phyloP scores from a whole-genome alignment of 345 rosid genomes.

The Geranium rotundifolium region DNA sequence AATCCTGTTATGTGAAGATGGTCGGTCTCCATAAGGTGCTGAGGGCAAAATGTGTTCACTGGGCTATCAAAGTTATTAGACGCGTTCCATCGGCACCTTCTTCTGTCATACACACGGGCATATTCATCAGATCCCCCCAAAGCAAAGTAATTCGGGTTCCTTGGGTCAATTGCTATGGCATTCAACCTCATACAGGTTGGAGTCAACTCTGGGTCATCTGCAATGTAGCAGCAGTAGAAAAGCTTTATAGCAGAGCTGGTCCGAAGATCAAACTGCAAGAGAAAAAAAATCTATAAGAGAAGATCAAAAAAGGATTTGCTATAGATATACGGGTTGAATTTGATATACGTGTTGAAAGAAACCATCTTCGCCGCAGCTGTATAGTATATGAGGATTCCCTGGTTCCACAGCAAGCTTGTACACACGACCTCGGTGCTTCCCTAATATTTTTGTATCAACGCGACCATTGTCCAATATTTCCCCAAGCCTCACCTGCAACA shows the following conservation, averaged over 20 bases:
- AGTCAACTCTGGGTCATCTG: constrained; percentile 31
- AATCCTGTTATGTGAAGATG: constrained; percentile 42
- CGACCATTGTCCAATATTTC: constrained; percentile 31
- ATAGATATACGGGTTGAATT: no score
- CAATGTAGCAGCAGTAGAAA: constrained; percentile 32
- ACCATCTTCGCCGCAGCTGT: constrained; percentile 64
- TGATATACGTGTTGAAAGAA: constrained; percentile 30
- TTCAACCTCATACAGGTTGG: constrained; percentile 31
- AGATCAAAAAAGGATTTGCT: no score
- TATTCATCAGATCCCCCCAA: constrained; percentile 60
- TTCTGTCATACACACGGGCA: constrained; percentile 41
- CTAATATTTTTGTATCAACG: constrained; percentile 35
- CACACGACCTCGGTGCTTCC: constrained; percentile 39
- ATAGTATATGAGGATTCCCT: constrained; percentile 44
- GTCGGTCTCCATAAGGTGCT: constrained; percentile 24
- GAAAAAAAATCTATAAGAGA: neutral
- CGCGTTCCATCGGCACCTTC: constrained; percentile 32
- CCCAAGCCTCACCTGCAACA: constrained; percentile 43
- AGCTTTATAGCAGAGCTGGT: constrained; percentile 31
- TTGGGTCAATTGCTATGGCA: constrained; percentile 43
- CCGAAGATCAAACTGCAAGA: constrained; percentile 50
- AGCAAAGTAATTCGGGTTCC: constrained; percentile 39
- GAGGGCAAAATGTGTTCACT: constrained; percentile 40
- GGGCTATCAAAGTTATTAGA: constrained; percentile 30
- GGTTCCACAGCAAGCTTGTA: constrained; percentile 52